A percentile compares a stretch with the other conserved stretches of the same genome.
Conservation (phyloP, 2,329 filamentous ascomycete genomes). For the Epichloe typhina region DNA sequence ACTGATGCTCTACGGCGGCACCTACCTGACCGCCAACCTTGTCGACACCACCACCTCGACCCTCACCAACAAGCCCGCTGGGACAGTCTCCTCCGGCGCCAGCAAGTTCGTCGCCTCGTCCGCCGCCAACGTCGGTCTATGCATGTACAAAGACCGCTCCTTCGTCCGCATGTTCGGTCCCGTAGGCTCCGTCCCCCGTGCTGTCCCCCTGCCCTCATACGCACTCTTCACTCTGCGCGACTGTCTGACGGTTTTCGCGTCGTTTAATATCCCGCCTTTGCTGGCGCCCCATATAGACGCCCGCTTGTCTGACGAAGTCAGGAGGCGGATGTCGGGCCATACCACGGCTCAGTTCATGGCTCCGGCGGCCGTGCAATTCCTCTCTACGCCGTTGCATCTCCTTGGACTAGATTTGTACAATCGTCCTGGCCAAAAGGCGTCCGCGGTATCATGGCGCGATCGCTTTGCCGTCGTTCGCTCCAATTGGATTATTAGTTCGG, state of each 20-base stretch:
- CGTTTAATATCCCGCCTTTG: conserved; percentile 76
- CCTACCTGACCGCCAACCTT: conserved; percentile 77
- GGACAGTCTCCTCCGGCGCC: conserved; percentile 56
- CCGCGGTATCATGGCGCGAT: conserved; percentile 33
- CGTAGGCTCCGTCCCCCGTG: conserved; percentile 30
- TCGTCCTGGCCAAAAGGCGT: conserved; percentile 30
- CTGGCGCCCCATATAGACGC: conserved; percentile 56
- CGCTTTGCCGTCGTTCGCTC: conserved; percentile 53
- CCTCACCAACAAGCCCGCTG: conserved; percentile 39
- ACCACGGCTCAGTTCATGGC: conserved; percentile 67
- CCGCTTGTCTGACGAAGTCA: conserved; percentile 37
- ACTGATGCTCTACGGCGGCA: conserved; percentile 68
- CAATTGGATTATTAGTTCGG: conserved; percentile 63
- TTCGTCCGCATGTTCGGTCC: conserved; percentile 76
- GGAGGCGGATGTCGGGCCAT: conserved; percentile 31
- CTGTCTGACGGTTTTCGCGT: conserved; percentile 80
- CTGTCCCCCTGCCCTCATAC: conserved; percentile 56
- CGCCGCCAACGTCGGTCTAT: conserved; percentile 70
- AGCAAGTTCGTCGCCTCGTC: conserved; percentile 73
- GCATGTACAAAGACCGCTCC: conserved; percentile 79
- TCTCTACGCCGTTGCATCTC: conserved; percentile 74
- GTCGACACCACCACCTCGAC: conserved; percentile 72
- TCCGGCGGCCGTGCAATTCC: conserved; percentile 64
- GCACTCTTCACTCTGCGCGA: conserved; percentile 71
- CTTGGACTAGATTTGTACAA: conserved; percentile 83